phyloP scores from a whole-genome alignment of 2,329 filamentous ascomycete species.

The Rutstroemia sydowiana region DNA sequence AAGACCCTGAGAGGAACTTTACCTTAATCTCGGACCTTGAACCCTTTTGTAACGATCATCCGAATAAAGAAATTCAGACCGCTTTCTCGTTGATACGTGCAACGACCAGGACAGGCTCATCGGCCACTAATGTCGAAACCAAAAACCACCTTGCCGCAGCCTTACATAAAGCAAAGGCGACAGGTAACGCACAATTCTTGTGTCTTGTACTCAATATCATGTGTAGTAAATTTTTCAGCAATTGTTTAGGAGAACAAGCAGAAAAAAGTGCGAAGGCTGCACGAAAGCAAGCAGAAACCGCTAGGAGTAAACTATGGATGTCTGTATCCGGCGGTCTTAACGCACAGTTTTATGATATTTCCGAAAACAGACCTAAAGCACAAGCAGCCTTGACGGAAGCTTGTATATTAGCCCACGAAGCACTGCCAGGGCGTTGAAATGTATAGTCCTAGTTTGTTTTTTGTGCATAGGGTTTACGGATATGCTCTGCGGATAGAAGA shows the following conservation, averaged over 20 bases:
- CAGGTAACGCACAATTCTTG: conserved; percentile 72
- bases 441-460: neutral
- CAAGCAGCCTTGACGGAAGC: conserved; percentile 38
- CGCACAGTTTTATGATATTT: conserved; percentile 65
- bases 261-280: conserved; percentile 69
- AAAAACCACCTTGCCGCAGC: conserved; percentile 73
- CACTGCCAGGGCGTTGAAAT: conserved; percentile 12
- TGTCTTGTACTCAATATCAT: conserved; percentile 80
- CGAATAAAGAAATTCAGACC: conserved; percentile 67
- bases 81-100: conserved; percentile 72
- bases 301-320: conserved; percentile 67
- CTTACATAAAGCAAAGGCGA: conserved; percentile 59
- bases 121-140: conserved; percentile 62
- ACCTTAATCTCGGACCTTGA: conserved; percentile 59
- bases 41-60: conserved; percentile 59
- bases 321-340: conserved; percentile 76
- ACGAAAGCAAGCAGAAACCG: conserved; percentile 58
- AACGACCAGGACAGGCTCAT: conserved; percentile 54
- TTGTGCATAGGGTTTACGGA: neutral
- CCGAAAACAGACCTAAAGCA: conserved; percentile 54
- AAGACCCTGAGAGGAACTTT: conserved; percentile 50
- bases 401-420: conserved; percentile 21
- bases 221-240: conserved; percentile 57
- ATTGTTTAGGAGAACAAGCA: conserved; percentile 66
- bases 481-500: neutral